A percentile compares a stretch with the other conserved stretches of the same genome.
Conservation (phyloP, 345 rosid species). For the Arabidopsis thaliana region DNA sequence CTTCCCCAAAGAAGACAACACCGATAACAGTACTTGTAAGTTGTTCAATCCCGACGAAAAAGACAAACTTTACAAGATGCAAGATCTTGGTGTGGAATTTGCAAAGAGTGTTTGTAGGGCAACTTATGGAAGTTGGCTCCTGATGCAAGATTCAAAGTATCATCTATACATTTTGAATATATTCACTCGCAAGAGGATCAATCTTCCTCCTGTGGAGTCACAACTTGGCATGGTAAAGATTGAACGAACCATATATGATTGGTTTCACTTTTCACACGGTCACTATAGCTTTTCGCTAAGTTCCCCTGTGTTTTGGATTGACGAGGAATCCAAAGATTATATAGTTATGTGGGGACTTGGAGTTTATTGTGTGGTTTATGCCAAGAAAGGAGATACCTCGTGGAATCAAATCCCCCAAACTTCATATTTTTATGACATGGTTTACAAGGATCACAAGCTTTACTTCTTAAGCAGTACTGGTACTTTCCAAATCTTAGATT, state of each 20-base stretch:
- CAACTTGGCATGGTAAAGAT: constrained; percentile 1
- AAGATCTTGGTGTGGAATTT: constrained; percentile 15
- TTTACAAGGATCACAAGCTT: constrained; percentile 21
- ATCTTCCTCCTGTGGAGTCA: not conserved
- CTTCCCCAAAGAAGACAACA: not conserved
- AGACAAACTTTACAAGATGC: not conserved
- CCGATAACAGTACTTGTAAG: not conserved
- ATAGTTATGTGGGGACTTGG: not conserved
- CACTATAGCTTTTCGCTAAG: too few relatives aligned
- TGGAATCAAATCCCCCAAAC: not conserved
- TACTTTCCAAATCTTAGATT: not conserved
- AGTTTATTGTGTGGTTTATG: not conserved
- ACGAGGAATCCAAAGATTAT: not conserved
- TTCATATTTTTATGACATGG: not conserved
- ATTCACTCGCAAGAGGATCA: constrained; percentile 10
- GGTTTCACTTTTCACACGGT: not conserved
- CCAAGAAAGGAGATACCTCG: not conserved
- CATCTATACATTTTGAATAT: constrained; percentile 16
- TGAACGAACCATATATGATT: not conserved
- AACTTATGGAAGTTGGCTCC: constrained; percentile 8
- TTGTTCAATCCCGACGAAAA: constrained; percentile 24
- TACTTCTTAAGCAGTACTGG: not conserved
- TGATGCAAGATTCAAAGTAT: not conserved
- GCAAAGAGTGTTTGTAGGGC: constrained; percentile 13
- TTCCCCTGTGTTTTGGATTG: not conserved